Percentiles rank a stretch among this genome's conserved stretches.
These are phyloP conservation scores for Termitomyces sp. DNA, from an alignment of 768 basidiomycete genomes.

Conservation along the genomic window DNA sequence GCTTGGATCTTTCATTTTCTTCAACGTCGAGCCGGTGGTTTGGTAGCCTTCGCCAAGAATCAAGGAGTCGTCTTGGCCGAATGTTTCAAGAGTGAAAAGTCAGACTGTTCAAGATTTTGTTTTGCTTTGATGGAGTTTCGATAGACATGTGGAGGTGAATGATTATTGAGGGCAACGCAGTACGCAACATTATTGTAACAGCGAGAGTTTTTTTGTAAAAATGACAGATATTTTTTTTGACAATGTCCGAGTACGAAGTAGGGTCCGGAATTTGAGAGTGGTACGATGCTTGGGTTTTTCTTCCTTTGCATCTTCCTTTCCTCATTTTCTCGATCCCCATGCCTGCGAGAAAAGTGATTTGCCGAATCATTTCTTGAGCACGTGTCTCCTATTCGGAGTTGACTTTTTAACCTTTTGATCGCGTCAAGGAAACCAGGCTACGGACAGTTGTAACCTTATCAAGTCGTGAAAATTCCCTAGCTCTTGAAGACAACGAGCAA, in stretches of 20 bases:
- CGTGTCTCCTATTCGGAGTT: neutral
- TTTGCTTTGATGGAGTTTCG: neutral
- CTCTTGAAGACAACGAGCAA: neutral
- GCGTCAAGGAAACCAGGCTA: neutral
- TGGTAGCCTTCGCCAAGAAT: neutral
- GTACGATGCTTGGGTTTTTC: neutral
- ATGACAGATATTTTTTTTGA: neutral
- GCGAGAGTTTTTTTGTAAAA: neutral
- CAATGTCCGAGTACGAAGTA: neutral
- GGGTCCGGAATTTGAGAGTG: too few relatives aligned
- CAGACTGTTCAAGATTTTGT: neutral
- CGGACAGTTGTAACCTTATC: too few relatives aligned
- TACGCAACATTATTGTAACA: neutral
- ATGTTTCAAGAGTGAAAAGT: neutral
- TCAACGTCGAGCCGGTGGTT: conserved; percentile 1
- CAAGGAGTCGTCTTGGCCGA: neutral
- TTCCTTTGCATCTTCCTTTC: neutral
- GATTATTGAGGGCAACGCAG: neutral
- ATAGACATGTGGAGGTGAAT: neutral
- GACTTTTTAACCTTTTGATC: neutral
- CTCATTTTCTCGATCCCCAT: too few relatives aligned
- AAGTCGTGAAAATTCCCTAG: neutral
- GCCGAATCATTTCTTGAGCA: too few relatives aligned
- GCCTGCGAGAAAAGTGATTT: too few relatives aligned
- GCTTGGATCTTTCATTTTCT: conserved; percentile 9